Evolutionary conservation across 306 rosid genomes (phyloP).

Genomic region (Cucurbita ficifolia): DNA sequence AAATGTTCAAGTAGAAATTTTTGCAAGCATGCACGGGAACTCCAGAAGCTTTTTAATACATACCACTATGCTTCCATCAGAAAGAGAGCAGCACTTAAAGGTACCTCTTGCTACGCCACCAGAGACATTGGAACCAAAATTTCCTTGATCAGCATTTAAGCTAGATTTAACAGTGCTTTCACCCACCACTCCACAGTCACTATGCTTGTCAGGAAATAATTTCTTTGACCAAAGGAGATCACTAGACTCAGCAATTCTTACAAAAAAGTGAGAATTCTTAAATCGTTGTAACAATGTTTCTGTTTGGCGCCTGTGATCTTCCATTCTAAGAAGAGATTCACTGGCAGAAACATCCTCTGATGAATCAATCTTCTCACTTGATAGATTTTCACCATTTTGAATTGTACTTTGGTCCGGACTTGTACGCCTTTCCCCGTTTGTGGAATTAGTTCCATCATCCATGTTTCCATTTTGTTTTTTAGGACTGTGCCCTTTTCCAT

Average conservation of each 20-base stretch:
- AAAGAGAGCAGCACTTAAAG: slow-evolving; percentile 63
- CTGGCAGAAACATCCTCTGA: slow-evolving; percentile 31
- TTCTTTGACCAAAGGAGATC: slow-evolving; percentile 76
- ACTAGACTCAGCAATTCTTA: slow-evolving; percentile 64
- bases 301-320: slow-evolving; percentile 52
- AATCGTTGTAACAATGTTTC: slow-evolving; percentile 46
- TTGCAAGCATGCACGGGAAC: not conserved
- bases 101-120: slow-evolving; percentile 75
- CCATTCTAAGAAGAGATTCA: slow-evolving; percentile 56
- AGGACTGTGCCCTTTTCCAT: slow-evolving; percentile 39
- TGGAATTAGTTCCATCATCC: slow-evolving; percentile 23
- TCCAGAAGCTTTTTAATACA: slow-evolving; percentile 26
- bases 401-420: slow-evolving; percentile 28
- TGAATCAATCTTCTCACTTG: slow-evolving; percentile 15
- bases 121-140: slow-evolving; percentile 47
- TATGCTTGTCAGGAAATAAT: slow-evolving; percentile 15
- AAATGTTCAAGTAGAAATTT: not conserved
- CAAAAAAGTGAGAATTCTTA: slow-evolving; percentile 87
- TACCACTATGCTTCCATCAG: slow-evolving; percentile 97
- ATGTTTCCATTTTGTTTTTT: slow-evolving; percentile 34
- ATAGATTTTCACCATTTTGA: slow-evolving; percentile 31
- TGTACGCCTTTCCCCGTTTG: slow-evolving; percentile 22
- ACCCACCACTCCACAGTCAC: slow-evolving; percentile 21
- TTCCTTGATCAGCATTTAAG: slow-evolving; percentile 59
- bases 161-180: slow-evolving; percentile 24